Evolutionary conservation across 2,329 filamentous ascomycete genomes (phyloP).

Genomic region (Nothophoma quercina): DNA sequence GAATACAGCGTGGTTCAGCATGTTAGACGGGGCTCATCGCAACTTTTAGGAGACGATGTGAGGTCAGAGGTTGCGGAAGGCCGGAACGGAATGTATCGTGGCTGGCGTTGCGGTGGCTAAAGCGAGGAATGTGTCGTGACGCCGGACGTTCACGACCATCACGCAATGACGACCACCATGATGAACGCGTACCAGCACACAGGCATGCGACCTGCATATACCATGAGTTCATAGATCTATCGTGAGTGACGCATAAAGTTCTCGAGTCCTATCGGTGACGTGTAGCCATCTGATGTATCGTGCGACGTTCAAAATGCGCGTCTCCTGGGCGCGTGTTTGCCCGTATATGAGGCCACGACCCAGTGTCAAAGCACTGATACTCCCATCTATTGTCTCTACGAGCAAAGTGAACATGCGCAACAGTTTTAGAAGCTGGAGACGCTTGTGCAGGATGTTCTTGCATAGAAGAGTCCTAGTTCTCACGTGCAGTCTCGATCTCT

Average conservation of each 20-base stretch:
- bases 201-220: constrained; percentile 3
- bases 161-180: neutral
- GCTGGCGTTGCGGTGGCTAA: constrained; percentile 34
- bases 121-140: constrained; percentile 34
- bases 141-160: constrained; percentile 10
- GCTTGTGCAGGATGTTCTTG: no score
- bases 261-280: neutral
- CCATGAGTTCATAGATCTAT: constrained; percentile 10
- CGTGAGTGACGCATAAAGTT: neutral
- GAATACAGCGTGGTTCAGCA: neutral
- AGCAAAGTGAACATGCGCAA: neutral
- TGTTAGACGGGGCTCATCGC: neutral
- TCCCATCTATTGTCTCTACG: neutral
- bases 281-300: neutral
- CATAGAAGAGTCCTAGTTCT: constrained; percentile 25
- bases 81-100: constrained; percentile 37
- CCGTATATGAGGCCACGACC: neutral
- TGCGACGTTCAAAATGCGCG: neutral
- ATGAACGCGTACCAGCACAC: constrained; percentile 1
- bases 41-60: constrained; percentile 7
- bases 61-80: constrained; percentile 12
- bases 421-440: neutral
- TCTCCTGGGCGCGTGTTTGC: neutral
- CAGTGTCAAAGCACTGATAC: neutral
- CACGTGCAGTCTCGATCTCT: constrained; percentile 53